A percentile compares a stretch with the other conserved stretches of the same genome.
phyloP scores from a whole-genome alignment of 192 early-diverging fungal species.

The Backusella tuberculispora region DNA sequence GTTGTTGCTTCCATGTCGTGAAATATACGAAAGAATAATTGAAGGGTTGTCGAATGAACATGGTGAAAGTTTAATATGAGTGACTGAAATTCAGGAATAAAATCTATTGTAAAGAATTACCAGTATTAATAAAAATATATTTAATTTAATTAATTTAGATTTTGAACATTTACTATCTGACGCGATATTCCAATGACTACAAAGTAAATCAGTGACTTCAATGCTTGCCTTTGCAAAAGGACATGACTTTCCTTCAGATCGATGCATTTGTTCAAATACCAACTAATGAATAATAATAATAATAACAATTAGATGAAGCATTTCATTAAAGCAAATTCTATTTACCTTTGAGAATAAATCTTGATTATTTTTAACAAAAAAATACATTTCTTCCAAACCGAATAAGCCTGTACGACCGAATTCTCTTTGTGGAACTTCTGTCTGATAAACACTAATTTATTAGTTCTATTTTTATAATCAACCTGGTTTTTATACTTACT shows the following conservation, averaged over 20 bases:
- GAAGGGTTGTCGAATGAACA: slow-evolving; percentile 58
- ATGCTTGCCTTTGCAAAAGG: slow-evolving; percentile 65
- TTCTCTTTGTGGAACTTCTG: slow-evolving; percentile 62
- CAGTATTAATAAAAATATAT: neutral
- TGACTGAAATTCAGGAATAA: slow-evolving; percentile 61
- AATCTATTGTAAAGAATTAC: slow-evolving; percentile 13
- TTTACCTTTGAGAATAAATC: slow-evolving; percentile 51
- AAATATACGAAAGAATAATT: slow-evolving; percentile 63
- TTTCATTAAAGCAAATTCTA: neutral
- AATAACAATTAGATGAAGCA: neutral
- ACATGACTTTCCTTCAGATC: slow-evolving; percentile 48
- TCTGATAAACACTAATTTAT: slow-evolving; percentile 43
- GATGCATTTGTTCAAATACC: slow-evolving; percentile 48
- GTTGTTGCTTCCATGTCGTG: slow-evolving; percentile 63
- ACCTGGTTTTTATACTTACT: slow-evolving; percentile 40
- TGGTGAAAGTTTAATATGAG: slow-evolving; percentile 63
- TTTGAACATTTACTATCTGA: slow-evolving; percentile 58
- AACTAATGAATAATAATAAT: slow-evolving; percentile 38
- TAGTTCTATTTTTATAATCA: slow-evolving; percentile 13
- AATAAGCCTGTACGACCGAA: slow-evolving; percentile 64
- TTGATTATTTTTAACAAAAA: slow-evolving; percentile 51
- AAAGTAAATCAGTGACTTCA: slow-evolving; percentile 69
- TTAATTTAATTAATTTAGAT: neutral
- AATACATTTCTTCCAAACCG: slow-evolving; percentile 65
- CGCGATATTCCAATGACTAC: slow-evolving; percentile 71